A percentile compares a stretch with the other conserved stretches of the same genome.
These are phyloP conservation scores for Cryptomeria japonica DNA, from an alignment of 75 land plant species.

Conservation along the genomic window DNA sequence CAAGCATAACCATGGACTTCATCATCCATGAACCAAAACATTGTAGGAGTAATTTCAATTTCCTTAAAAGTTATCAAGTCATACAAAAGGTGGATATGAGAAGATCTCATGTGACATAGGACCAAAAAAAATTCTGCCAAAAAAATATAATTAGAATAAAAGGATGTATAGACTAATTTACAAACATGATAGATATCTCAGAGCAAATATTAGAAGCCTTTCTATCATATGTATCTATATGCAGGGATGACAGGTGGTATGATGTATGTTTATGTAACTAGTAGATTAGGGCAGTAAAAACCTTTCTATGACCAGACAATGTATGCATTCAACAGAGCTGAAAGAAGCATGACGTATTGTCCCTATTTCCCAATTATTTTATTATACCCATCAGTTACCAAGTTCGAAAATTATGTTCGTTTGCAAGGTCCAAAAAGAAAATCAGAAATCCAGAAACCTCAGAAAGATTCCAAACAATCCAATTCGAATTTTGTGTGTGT, in stretches of 20 bases:
- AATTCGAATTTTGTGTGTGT: too few relatives aligned
- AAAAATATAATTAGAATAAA: not conserved
- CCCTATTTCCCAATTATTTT: not conserved
- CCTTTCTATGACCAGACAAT: not conserved
- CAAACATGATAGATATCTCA: not conserved
- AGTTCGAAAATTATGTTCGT: too few relatives aligned
- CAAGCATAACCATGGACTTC: not conserved
- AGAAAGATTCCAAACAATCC: too few relatives aligned
- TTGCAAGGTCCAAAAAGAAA: too few relatives aligned
- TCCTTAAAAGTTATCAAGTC: not conserved
- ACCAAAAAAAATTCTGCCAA: not conserved
- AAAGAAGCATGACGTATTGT: not conserved
- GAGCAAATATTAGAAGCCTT: not conserved
- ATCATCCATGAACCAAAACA: not conserved
- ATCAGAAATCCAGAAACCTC: too few relatives aligned
- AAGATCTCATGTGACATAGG: too few relatives aligned
- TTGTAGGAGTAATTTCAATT: too few relatives aligned
- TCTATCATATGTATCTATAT: not conserved
- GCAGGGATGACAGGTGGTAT: not conserved
- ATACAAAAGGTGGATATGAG: not conserved
- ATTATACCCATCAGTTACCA: not conserved
- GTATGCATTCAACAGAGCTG: not conserved
- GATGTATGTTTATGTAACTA: not conserved
- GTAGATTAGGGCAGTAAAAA: not conserved
- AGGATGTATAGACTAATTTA: not conserved